Evolutionary conservation across 2,329 filamentous ascomycete species (phyloP).

Genomic region (Apiospora rasikravindrae): DNA sequence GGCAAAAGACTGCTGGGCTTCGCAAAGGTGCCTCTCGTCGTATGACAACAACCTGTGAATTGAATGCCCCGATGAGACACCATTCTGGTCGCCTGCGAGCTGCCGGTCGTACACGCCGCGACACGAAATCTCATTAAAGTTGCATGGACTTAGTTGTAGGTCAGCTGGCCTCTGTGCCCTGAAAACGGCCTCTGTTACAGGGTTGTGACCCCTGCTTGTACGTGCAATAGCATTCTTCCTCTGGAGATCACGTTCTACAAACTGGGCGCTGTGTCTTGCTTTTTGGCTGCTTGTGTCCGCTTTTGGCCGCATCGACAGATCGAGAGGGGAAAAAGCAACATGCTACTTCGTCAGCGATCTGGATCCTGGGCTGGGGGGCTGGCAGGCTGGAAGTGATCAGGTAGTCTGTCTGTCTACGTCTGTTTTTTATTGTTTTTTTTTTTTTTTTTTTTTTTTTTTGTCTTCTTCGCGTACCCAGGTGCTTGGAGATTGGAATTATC

Average conservation of each 20-base stretch:
- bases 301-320: background rate
- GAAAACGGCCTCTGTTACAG: constrained; percentile 9
- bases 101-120: background rate
- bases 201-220: constrained; percentile 6
- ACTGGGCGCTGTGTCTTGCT: background rate
- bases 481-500: background rate
- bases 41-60: constrained; percentile 5
- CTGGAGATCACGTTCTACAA: constrained; percentile 9
- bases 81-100: background rate
- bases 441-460: background rate
- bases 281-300: constrained; percentile 5
- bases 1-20: constrained; percentile 4
- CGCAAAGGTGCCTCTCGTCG: constrained; percentile 9
- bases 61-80: constrained; percentile 1
- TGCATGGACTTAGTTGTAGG: background rate
- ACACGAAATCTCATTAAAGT: constrained; percentile 16
- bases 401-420: background rate
- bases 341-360: background rate
- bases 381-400: background rate
- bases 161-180: constrained; percentile 15
- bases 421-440: background rate
- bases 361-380: background rate
- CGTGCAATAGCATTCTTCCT: constrained; percentile 10
- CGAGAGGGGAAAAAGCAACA: constrained; percentile 8
- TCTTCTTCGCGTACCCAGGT: background rate